A percentile compares a stretch with the other conserved stretches of the same genome.
These are phyloP conservation scores for Musa beccarii DNA, from an alignment of 176 grass and related monocot genomes.

Conservation along the genomic window DNA sequence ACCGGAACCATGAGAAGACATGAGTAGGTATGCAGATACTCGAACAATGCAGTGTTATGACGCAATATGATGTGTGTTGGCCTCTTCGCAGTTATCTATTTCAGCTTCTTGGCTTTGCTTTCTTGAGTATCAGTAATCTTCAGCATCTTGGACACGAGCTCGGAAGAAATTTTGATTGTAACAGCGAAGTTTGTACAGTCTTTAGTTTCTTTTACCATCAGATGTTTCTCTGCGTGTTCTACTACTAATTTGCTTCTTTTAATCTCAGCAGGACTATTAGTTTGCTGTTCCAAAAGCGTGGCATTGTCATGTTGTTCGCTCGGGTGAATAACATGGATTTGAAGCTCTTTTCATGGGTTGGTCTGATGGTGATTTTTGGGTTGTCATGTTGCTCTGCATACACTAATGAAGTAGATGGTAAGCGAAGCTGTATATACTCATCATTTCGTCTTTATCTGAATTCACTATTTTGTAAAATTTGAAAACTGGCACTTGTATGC, in stretches of 20 bases:
- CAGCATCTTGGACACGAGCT: background rate
- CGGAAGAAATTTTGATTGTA: background rate
- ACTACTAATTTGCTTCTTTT: background rate
- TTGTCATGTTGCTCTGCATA: background rate
- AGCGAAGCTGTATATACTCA: background rate
- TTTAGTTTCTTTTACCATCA: background rate
- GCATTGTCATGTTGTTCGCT: background rate
- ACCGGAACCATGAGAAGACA: background rate
- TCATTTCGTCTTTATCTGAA: background rate
- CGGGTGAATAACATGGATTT: background rate
- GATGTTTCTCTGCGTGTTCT: background rate
- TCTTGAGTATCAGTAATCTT: background rate
- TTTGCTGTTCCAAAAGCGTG: background rate
- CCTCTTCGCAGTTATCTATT: background rate
- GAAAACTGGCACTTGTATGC: background rate
- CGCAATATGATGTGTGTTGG: background rate
- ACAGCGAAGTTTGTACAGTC: background rate
- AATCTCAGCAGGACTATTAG: background rate
- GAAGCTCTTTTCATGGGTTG: background rate
- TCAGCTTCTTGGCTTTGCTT: background rate
- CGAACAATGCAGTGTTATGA: background rate
- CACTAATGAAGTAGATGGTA: slow-evolving; percentile 9
- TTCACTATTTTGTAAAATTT: background rate
- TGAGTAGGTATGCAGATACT: background rate
- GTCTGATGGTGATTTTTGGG: background rate